Conservation (phyloP, 2,329 filamentous ascomycete species). For the Pseudocercospora pini-densiflorae region DNA sequence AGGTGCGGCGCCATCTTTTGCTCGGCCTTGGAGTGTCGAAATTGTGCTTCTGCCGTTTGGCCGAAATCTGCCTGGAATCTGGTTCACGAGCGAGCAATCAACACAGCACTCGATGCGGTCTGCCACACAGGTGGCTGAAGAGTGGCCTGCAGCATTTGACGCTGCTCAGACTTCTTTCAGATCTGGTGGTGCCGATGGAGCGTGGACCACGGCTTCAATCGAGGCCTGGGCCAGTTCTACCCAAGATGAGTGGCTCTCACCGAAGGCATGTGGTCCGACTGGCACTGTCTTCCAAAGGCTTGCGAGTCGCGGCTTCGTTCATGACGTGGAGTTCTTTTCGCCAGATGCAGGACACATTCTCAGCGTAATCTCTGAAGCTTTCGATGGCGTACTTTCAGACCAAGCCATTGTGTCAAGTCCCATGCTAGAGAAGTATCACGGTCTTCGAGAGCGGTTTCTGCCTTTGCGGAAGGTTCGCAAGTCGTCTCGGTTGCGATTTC, state of each 20-base stretch:
- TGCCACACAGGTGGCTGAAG: slow-evolving; percentile 50
- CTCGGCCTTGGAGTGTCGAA: slow-evolving; percentile 73
- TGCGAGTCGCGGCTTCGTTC: slow-evolving; percentile 73
- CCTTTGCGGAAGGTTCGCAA: slow-evolving; percentile 77
- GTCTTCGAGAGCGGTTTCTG: slow-evolving; percentile 71
- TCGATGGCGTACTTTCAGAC: slow-evolving; percentile 54
- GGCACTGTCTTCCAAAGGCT: slow-evolving; percentile 71
- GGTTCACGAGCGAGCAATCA: slow-evolving; percentile 52
- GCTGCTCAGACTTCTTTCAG: slow-evolving; percentile 33
- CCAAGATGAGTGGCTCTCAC: slow-evolving; percentile 64
- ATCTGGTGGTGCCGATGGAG: slow-evolving; percentile 45
- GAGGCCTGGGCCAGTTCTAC: slow-evolving; percentile 51
- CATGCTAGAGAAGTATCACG: slow-evolving; percentile 52
- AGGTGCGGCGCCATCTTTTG: slow-evolving; percentile 61
- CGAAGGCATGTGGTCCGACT: slow-evolving; percentile 68
- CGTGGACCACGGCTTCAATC: slow-evolving; percentile 55
- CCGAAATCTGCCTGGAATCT: slow-evolving; percentile 57
- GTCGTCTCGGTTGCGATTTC: slow-evolving; percentile 71
- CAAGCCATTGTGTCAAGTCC: not conserved
- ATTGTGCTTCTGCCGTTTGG: slow-evolving; percentile 76
- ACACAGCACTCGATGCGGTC: slow-evolving; percentile 41
- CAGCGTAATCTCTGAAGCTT: slow-evolving; percentile 64
- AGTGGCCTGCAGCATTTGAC: slow-evolving; percentile 49
- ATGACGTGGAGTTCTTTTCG: slow-evolving; percentile 64
- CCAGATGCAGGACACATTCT: slow-evolving; percentile 71